Conservation (phyloP, 2,329 filamentous ascomycete genomes). For the Sarocladium brachiariae region DNA sequence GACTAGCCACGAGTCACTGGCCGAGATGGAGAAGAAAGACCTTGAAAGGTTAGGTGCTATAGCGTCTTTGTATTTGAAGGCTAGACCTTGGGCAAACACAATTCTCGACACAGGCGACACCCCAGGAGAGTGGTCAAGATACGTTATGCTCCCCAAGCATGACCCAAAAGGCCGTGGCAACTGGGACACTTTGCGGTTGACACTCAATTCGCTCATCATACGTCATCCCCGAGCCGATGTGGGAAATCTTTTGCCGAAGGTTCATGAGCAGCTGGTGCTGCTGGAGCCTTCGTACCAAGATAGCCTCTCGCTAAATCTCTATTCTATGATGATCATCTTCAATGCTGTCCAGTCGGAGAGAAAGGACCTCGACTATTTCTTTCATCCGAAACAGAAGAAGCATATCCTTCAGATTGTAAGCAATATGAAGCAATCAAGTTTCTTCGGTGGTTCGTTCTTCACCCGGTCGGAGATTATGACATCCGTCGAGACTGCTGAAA, state of each 20-base stretch:
- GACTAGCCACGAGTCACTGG: constrained; percentile 24
- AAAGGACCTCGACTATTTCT: constrained; percentile 80
- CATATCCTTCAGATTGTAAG: constrained; percentile 61
- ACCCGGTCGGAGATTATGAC: constrained; percentile 53
- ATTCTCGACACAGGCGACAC: constrained; percentile 45
- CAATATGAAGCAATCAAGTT: constrained; percentile 77
- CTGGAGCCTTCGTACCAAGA: constrained; percentile 82
- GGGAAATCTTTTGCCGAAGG: constrained; percentile 58
- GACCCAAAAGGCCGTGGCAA: constrained; percentile 46
- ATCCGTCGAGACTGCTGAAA: constrained; percentile 58
- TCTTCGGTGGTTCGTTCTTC: constrained; percentile 77
- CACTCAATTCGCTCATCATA: constrained; percentile 73
- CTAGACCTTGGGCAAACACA: constrained; percentile 71
- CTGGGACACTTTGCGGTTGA: constrained; percentile 56
- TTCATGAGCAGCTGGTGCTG: constrained; percentile 64
- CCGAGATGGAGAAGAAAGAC: constrained; percentile 52
- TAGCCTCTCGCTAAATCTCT: constrained; percentile 74
- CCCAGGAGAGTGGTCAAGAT: constrained; percentile 62
- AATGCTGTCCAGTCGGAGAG: constrained; percentile 87
- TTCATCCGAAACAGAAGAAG: constrained; percentile 67
- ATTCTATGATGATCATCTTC: constrained; percentile 74
- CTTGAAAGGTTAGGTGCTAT: constrained; percentile 60
- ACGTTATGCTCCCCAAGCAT: constrained; percentile 57
- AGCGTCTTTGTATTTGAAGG: constrained; percentile 63
- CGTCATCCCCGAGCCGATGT: constrained; percentile 72